These are phyloP conservation scores for Lachancea sp. DNA, from an alignment of 805 yeast species.

Conservation along the genomic window DNA sequence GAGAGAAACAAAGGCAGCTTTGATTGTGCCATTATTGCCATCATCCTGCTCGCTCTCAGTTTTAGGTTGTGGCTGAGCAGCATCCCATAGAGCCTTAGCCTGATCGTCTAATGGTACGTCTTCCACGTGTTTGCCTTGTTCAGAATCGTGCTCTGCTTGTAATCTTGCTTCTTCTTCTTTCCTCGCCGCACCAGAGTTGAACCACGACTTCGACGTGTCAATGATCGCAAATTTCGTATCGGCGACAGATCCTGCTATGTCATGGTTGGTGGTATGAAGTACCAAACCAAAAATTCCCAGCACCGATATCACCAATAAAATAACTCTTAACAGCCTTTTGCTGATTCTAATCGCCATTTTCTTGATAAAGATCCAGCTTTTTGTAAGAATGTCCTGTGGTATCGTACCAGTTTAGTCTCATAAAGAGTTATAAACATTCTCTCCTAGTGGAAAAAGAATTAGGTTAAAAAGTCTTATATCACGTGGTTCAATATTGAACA, in stretches of 20 bases:
- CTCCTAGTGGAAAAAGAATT: too few species aligned
- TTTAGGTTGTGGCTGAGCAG: neutral
- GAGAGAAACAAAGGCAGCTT: conserved; percentile 75
- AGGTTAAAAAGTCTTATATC: too few species aligned
- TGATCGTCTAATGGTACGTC: conserved; percentile 2
- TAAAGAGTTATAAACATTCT: too few species aligned
- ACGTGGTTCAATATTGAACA: too few species aligned
- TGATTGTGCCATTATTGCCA: conserved; percentile 35
- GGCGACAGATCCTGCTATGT: neutral
- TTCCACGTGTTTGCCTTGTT: conserved; percentile 4
- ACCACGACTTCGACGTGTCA: neutral
- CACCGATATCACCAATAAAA: neutral
- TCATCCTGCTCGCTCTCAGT: neutral
- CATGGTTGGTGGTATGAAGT: conserved; percentile 3
- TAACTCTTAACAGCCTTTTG: conserved; percentile 7
- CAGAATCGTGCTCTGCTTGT: conserved; percentile 5
- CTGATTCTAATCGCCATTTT: conserved; percentile 9
- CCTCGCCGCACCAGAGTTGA: conserved; percentile 3
- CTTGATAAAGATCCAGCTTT: too few species aligned
- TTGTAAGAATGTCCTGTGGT: too few species aligned
- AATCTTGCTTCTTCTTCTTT: conserved; percentile 3
- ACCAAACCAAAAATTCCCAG: conserved; percentile 3
- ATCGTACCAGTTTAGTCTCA: too few species aligned
- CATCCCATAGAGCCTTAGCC: conserved; percentile 2
- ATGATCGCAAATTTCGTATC: neutral